phyloP scores from a whole-genome alignment of 2,329 filamentous ascomycete genomes.

The Trichoderma gracile region DNA sequence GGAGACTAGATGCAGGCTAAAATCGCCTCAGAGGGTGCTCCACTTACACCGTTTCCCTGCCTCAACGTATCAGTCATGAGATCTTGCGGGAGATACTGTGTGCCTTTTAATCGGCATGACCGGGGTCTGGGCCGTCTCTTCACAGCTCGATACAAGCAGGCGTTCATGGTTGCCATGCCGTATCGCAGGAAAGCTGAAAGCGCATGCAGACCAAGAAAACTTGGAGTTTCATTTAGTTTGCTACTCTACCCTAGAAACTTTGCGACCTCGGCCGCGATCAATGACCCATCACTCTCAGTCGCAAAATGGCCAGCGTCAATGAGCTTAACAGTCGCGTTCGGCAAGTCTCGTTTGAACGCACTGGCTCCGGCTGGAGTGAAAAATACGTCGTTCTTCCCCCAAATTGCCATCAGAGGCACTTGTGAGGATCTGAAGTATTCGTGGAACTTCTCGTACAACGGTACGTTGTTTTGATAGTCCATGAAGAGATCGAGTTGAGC shows the following conservation, averaged over 20 bases:
- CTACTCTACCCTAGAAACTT: background rate
- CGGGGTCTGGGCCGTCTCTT: background rate
- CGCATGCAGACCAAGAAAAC: no score
- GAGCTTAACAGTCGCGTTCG: background rate
- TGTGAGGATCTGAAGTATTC: conserved; percentile 11
- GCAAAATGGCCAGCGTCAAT: conserved; percentile 18
- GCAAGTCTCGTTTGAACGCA: conserved; percentile 7
- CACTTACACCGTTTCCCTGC: background rate
- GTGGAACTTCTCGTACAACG: conserved; percentile 15
- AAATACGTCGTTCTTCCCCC: conserved; percentile 17
- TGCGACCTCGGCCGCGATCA: conserved; percentile 4
- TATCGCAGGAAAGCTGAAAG: no score
- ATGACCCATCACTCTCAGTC: conserved; percentile 1
- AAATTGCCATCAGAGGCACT: background rate
- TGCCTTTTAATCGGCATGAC: background rate
- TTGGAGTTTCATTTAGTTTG: background rate
- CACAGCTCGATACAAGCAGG: background rate
- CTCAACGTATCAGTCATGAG: no score
- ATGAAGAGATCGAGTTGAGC: conserved; percentile 17
- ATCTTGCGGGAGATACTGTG: background rate
- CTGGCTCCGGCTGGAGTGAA: conserved; percentile 1
- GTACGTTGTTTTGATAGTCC: conserved; percentile 12
- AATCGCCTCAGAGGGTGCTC: background rate
- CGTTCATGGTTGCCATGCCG: background rate
- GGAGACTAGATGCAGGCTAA: background rate